phyloP scores from a whole-genome alignment of 768 basidiomycete genomes.

The Mycena latifolia region DNA sequence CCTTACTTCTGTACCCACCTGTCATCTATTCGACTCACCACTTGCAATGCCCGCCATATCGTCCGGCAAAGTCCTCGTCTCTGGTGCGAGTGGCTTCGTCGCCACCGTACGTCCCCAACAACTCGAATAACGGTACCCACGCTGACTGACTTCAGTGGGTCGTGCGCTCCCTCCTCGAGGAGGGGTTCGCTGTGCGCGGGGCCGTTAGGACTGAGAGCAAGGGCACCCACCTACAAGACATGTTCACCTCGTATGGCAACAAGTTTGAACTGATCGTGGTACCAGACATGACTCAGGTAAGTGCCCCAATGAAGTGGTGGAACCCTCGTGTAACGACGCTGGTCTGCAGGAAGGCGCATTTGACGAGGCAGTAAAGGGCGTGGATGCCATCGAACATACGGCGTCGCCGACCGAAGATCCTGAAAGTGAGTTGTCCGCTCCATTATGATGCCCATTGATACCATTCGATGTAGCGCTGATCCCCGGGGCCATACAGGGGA shows the following conservation, averaged over 20 bases:
- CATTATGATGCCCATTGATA: no score
- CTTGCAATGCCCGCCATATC: conserved; percentile 45
- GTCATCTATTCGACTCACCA: no score
- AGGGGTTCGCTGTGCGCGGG: conserved; percentile 73
- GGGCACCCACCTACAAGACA: conserved; percentile 64
- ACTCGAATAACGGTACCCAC: neutral
- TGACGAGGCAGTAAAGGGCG: conserved; percentile 82
- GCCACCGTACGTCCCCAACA: conserved; percentile 46
- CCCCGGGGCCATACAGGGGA: conserved; percentile 56
- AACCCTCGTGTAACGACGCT: no score
- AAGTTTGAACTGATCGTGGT: conserved; percentile 77
- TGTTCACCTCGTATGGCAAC: conserved; percentile 66
- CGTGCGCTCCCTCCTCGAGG: conserved; percentile 65
- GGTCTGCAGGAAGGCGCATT: conserved; percentile 73
- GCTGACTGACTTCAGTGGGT: conserved; percentile 54
- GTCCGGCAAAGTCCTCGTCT: conserved; percentile 60
- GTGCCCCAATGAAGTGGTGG: no score
- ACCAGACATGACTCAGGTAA: conserved; percentile 67
- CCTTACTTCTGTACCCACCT: no score
- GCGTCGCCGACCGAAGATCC: conserved; percentile 61
- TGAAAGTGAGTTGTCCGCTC: neutral
- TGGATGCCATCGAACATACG: conserved; percentile 78
- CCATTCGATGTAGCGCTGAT: conserved; percentile 31
- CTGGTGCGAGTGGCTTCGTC: conserved; percentile 72
- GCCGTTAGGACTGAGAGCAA: conserved; percentile 76